A percentile compares a stretch with the other conserved stretches of the same genome.
Conservation (phyloP, 129 eudicot genomes). For the Gnaphalium uliginosum region DNA sequence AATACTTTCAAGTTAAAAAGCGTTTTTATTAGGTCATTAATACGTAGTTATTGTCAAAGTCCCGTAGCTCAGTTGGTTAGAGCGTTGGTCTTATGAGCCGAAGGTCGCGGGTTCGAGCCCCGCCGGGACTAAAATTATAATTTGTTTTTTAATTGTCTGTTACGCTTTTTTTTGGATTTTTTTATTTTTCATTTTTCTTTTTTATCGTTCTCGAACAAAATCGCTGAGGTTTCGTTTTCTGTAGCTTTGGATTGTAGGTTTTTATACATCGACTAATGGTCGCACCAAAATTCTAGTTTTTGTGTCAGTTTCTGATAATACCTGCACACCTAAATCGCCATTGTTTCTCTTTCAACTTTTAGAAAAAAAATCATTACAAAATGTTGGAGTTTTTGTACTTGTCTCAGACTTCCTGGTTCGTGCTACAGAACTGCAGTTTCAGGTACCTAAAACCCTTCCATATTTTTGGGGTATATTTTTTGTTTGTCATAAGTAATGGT, state of each 20-base stretch:
- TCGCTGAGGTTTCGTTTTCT: neutral
- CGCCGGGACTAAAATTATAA: constrained; percentile 60
- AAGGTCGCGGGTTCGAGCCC: constrained; percentile 99
- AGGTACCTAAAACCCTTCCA: constrained; percentile 11
- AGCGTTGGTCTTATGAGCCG: constrained; percentile 99
- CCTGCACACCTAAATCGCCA: constrained; percentile 20
- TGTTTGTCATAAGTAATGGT: neutral
- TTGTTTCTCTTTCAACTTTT: neutral
- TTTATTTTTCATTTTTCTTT: neutral
- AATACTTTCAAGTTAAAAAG: neutral
- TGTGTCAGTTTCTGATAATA: constrained; percentile 27
- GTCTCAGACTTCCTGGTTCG: neutral
- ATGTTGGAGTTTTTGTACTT: neutral
- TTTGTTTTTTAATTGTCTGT: neutral
- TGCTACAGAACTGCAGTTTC: constrained; percentile 23
- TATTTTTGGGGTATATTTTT: neutral
- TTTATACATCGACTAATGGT: neutral
- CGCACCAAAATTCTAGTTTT: constrained; percentile 24
- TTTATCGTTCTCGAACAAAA: neutral
- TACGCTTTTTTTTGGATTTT: neutral
- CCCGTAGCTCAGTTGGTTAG: constrained; percentile 99
- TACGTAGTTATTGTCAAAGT: neutral
- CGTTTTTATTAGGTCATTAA: neutral
- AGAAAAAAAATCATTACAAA: neutral
- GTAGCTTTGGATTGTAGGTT: neutral